Evolutionary conservation across 2,329 filamentous ascomycete genomes (phyloP).

Genomic region (Trichoderma hamatum): DNA sequence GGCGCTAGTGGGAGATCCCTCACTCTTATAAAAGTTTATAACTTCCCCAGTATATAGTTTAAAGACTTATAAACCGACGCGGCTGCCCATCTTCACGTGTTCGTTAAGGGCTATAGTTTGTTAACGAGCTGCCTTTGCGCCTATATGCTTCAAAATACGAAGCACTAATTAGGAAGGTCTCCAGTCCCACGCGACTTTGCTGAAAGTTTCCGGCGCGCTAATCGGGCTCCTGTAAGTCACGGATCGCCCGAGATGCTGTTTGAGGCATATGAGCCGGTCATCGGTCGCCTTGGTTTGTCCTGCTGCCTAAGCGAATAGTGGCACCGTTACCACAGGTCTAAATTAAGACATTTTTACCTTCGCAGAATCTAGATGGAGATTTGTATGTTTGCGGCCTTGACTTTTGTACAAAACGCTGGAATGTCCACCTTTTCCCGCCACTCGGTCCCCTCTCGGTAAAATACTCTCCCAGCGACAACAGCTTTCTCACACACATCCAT

Average conservation of each 20-base stretch:
- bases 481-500: neutral
- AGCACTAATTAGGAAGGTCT: constrained; percentile 11
- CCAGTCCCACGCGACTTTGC: neutral
- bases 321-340: neutral
- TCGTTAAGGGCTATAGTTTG: neutral
- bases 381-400: neutral
- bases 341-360: neutral
- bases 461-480: neutral
- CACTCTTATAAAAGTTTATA: neutral
- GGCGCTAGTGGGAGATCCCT: neutral
- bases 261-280: neutral
- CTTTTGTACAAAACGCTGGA: neutral
- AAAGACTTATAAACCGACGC: neutral
- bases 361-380: neutral
- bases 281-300: neutral
- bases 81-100: neutral
- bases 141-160: neutral
- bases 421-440: neutral
- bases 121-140: neutral
- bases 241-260: neutral
- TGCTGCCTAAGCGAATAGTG: neutral
- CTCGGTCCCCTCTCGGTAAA: neutral
- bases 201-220: constrained; percentile 8
- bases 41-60: neutral
- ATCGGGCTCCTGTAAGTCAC: neutral